Conservation (phyloP, 352 stramenopile species). For the Poterioochromonas sp. region DNA sequence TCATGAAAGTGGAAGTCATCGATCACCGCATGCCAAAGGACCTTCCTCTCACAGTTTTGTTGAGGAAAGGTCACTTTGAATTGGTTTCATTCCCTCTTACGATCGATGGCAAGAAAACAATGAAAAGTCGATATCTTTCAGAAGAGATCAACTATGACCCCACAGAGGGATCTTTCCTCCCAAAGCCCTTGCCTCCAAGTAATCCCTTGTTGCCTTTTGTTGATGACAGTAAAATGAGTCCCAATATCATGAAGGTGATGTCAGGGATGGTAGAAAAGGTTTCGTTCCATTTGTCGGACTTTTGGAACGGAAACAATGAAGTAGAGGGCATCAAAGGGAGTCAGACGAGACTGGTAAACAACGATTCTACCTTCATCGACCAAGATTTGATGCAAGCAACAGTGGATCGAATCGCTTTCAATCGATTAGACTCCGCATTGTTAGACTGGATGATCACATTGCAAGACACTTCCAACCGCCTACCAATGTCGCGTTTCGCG, state of each 20-base stretch:
- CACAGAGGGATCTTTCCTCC: background rate
- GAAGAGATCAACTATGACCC: background rate
- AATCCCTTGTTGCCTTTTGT: too few relatives aligned
- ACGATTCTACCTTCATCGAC: conserved; percentile 13
- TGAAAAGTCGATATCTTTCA: background rate
- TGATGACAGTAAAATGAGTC: background rate
- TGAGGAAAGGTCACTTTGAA: background rate
- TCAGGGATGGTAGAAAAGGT: background rate
- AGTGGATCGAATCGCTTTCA: background rate
- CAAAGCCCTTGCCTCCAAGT: too few relatives aligned
- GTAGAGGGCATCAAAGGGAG: background rate
- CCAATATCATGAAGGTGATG: conserved; percentile 10
- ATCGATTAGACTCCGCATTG: background rate
- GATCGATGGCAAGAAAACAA: background rate
- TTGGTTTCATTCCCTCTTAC: background rate
- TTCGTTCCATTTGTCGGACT: background rate
- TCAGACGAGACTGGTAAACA: background rate
- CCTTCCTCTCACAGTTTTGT: background rate
- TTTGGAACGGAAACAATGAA: background rate
- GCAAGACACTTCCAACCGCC: conserved; percentile 19
- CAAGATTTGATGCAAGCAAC: background rate
- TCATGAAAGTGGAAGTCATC: conserved; percentile 9
- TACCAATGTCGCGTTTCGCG: background rate
- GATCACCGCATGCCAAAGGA: background rate
- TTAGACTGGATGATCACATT: conserved; percentile 26